phyloP scores from a whole-genome alignment of 1,139 yeast species.

The Nakaseomyces glabratus region DNA sequence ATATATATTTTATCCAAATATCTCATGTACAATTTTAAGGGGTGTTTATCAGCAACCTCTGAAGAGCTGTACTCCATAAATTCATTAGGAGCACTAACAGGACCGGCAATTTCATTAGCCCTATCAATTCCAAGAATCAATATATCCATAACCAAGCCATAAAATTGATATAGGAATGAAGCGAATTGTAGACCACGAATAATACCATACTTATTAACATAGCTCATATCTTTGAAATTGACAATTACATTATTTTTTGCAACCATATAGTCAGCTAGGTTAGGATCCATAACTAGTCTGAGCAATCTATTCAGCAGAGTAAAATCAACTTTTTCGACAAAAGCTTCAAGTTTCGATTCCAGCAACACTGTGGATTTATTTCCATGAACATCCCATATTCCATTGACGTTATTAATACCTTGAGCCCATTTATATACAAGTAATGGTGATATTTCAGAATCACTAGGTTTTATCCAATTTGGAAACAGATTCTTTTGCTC shows the following conservation, averaged over 20 bases:
- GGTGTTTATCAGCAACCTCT: conserved; percentile 55
- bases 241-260: conserved; percentile 79
- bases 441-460: conserved; percentile 86
- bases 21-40: conserved; percentile 74
- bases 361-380: conserved; percentile 82
- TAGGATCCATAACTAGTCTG: conserved; percentile 76
- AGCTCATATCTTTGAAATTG: conserved; percentile 91
- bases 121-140: conserved; percentile 76
- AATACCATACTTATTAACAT: conserved; percentile 80
- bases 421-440: conserved; percentile 92
- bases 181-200: conserved; percentile 85
- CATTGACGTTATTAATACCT: conserved; percentile 72
- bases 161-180: conserved; percentile 81
- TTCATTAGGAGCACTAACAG: conserved; percentile 59
- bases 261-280: conserved; percentile 89
- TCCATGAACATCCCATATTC: conserved; percentile 67
- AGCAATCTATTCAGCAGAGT: conserved; percentile 76
- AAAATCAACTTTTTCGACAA: conserved; percentile 81
- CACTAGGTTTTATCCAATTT: conserved; percentile 93
- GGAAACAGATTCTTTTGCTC: conserved; percentile 85
- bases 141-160: conserved; percentile 78
- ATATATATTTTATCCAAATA: conserved; percentile 77
- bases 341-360: conserved; percentile 58
- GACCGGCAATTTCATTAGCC: conserved; percentile 82
- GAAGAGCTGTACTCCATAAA: conserved; percentile 61